Conservation (phyloP, 495 filamentous ascomycete species). For the Recurvomyces mirabilis region DNA sequence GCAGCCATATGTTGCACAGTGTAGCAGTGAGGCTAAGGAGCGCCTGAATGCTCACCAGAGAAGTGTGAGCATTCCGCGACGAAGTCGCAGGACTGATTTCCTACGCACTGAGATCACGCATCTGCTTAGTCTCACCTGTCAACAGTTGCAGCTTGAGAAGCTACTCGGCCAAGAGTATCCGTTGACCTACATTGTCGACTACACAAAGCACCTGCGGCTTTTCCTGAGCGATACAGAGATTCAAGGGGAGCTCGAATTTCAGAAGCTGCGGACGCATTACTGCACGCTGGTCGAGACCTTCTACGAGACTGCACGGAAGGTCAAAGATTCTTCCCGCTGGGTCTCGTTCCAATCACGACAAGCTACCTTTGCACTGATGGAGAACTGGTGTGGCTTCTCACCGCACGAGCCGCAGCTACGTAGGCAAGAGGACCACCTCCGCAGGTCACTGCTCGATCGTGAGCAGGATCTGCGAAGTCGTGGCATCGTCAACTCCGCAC, state of each 20-base stretch:
- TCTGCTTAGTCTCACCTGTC: constrained; percentile 87
- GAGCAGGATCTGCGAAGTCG: constrained; percentile 56
- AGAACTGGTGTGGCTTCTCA: constrained; percentile 97
- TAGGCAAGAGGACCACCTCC: constrained; percentile 77
- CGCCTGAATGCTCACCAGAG: constrained; percentile 66
- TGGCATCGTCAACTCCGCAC: constrained; percentile 67
- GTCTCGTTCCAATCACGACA: constrained; percentile 92
- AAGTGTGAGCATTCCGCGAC: constrained; percentile 60
- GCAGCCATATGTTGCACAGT: constrained; percentile 66
- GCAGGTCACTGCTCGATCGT: constrained; percentile 62
- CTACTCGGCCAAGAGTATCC: constrained; percentile 89
- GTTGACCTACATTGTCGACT: constrained; percentile 75
- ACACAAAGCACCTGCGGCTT: constrained; percentile 82
- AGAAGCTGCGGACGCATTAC: constrained; percentile 81
- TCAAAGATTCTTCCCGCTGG: constrained; percentile 76
- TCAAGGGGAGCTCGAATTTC: constrained; percentile 93
- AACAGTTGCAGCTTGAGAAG: constrained; percentile 68
- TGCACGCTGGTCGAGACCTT: constrained; percentile 88
- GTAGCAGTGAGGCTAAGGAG: constrained; percentile 81
- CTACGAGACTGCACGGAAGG: constrained; percentile 82
- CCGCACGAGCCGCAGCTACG: constrained; percentile 77
- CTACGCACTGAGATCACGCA: constrained; percentile 90
- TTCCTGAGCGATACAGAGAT: constrained; percentile 89
- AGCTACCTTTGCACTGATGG: constrained; percentile 90
- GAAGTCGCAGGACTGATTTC: constrained; percentile 70